These are phyloP conservation scores for Annulohypoxylon truncatum DNA, from an alignment of 2,329 filamentous ascomycete species.

Conservation along the genomic window DNA sequence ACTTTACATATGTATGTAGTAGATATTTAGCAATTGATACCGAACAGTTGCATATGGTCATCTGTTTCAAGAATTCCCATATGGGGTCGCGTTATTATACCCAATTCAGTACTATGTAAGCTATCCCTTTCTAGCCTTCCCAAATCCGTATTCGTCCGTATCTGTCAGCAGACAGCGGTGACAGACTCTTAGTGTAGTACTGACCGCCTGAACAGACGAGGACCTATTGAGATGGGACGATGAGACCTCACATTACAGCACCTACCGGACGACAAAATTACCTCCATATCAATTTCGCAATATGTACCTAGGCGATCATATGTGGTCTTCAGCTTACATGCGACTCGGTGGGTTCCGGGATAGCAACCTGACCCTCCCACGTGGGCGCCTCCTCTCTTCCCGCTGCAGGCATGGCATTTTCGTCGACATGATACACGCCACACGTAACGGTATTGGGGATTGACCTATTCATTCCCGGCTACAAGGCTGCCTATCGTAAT, in stretches of 20 bases:
- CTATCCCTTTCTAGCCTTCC: constrained; percentile 19
- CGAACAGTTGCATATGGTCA: constrained; percentile 15
- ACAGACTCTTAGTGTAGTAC: constrained; percentile 5
- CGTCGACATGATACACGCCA: constrained; percentile 12
- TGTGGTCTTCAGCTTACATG: constrained; percentile 13
- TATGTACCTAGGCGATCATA: constrained; percentile 1
- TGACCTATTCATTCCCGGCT: constrained; percentile 60
- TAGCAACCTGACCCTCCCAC: constrained; percentile 23
- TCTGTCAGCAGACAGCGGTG: constrained; percentile 19
- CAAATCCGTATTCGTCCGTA: constrained; percentile 10
- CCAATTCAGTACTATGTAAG: constrained; percentile 23
- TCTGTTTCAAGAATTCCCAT: constrained; percentile 15
- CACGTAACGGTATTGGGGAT: constrained; percentile 31
- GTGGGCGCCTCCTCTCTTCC: constrained; percentile 30
- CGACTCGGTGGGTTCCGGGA: constrained; percentile 9
- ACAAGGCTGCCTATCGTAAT: constrained; percentile 56
- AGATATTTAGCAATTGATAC: background rate
- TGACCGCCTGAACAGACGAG: constrained; percentile 3
- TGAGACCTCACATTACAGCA: constrained; percentile 11
- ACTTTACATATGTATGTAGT: no score
- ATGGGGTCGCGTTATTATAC: constrained; percentile 32
- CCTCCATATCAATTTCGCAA: constrained; percentile 19
- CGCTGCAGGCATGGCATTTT: constrained; percentile 25
- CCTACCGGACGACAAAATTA: constrained; percentile 13
- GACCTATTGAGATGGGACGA: constrained; percentile 15